Percentiles rank a stretch among this genome's conserved stretches.
Evolutionary conservation across 208 protist species (phyloP).

Genomic region (Crithidia fasciculata): DNA sequence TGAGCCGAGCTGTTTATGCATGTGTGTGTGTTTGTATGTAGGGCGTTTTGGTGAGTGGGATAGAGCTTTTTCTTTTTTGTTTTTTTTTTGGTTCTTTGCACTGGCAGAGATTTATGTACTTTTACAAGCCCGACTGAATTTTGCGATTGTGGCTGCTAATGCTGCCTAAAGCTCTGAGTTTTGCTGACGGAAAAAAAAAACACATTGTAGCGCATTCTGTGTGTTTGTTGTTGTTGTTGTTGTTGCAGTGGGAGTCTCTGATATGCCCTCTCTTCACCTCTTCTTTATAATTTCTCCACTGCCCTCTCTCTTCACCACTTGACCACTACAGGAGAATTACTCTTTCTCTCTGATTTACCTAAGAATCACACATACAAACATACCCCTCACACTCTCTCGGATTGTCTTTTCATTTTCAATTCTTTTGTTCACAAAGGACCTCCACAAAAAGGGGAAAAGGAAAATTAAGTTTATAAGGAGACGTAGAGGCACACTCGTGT

Average conservation of each 20-base stretch:
- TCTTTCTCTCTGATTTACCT: too few relatives aligned
- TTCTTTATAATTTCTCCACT: not conserved
- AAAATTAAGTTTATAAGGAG: too few relatives aligned
- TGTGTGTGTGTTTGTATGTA: constrained; percentile 4
- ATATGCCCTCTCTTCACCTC: too few relatives aligned
- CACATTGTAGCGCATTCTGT: not conserved
- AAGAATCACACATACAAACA: too few relatives aligned
- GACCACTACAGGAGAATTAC: too few relatives aligned
- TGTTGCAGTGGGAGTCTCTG: not conserved
- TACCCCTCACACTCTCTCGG: not conserved
- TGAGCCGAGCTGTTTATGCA: constrained; percentile 1
- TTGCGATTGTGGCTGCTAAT: too few relatives aligned
- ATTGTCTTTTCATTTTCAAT: not conserved
- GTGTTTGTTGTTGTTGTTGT: not conserved
- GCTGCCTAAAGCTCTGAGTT: too few relatives aligned
- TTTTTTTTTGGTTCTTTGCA: constrained; percentile 5
- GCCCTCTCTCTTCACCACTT: not conserved
- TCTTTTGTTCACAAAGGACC: not conserved
- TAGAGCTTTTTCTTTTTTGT: not conserved
- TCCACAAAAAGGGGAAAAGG: too few relatives aligned
- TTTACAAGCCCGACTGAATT: too few relatives aligned
- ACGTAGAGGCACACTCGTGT: too few relatives aligned
- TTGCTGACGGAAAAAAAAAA: too few relatives aligned
- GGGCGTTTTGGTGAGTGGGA: not conserved
- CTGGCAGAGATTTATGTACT: not conserved